Conservation (phyloP, 805 yeast genomes). For the Maudiozyma turicensis region DNA sequence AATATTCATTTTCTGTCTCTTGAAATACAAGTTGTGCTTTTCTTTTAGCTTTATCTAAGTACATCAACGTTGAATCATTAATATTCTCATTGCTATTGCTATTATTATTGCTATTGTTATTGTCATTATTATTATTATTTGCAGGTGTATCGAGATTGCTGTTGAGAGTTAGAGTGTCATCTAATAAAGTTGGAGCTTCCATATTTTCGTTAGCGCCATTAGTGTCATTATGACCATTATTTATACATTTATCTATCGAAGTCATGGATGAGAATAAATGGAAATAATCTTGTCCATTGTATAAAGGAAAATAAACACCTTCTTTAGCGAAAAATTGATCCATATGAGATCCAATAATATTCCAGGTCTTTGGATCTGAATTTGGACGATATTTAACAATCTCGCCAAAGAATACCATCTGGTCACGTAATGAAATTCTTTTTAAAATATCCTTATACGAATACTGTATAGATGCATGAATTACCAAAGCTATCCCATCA, state of each 20-base stretch:
- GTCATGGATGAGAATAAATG: not conserved
- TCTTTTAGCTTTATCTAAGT: not conserved
- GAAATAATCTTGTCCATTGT: not conserved
- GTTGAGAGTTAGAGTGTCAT: not conserved
- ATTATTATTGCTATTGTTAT: not conserved
- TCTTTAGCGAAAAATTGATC: not conserved
- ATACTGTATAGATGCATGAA: too few species aligned
- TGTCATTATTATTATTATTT: not conserved
- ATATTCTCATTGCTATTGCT: not conserved
- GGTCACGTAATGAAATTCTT: not conserved
- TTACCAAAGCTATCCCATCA: too few species aligned
- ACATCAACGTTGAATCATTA: not conserved
- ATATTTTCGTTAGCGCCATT: not conserved
- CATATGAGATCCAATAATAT: not conserved
- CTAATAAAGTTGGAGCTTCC: not conserved
- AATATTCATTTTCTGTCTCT: not conserved
- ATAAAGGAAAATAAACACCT: not conserved
- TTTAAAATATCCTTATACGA: not conserved
- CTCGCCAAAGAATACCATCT: not conserved
- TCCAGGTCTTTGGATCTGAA: not conserved
- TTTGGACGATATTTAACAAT: not conserved
- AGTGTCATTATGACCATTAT: too few species aligned
- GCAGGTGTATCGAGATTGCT: not conserved
- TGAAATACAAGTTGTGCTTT: not conserved
- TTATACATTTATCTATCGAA: too few species aligned